Conservation (phyloP, 805 yeast genomes). For the Phaffomyces opuntiae region DNA sequence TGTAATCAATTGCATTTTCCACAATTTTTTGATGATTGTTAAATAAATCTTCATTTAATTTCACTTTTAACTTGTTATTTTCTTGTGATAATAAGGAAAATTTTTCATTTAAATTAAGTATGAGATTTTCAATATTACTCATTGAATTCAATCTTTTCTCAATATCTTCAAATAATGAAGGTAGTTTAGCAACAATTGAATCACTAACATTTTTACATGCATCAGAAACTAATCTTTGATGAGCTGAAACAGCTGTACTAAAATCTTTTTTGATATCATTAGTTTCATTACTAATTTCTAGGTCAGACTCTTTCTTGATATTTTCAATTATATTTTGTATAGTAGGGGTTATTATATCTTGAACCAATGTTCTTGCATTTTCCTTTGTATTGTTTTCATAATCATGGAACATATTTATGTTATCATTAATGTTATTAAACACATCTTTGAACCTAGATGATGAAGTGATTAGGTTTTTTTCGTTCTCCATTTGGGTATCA, state of each 20-base stretch:
- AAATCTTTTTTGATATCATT: constrained; percentile 12
- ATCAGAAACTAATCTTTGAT: constrained; percentile 16
- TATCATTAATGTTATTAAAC: constrained; percentile 24
- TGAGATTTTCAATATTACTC: constrained; percentile 7
- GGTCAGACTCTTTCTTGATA: background rate
- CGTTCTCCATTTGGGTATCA: constrained; percentile 25
- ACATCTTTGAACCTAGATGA: constrained; percentile 27
- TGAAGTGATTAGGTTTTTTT: constrained; percentile 25
- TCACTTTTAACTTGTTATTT: constrained; percentile 18
- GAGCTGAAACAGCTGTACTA: constrained; percentile 5
- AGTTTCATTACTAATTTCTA: constrained; percentile 1
- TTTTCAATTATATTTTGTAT: constrained; percentile 2
- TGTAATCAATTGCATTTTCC: constrained; percentile 8
- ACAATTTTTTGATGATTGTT: constrained; percentile 18
- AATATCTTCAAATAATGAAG: constrained; percentile 16
- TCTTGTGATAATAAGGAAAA: constrained; percentile 19
- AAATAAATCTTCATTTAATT: constrained; percentile 17
- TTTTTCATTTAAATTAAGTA: constrained; percentile 11
- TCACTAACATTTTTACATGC: constrained; percentile 20
- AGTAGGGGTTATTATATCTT: constrained; percentile 3
- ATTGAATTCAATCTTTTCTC: constrained; percentile 10
- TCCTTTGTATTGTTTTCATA: constrained; percentile 18
- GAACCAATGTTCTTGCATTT: constrained; percentile 10
- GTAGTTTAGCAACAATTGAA: constrained; percentile 17
- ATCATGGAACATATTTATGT: constrained; percentile 19